Base-by-base conservation (phyloP, 192 early-diverging fungal genomes). In the Cetraspora pellucida region DNA sequence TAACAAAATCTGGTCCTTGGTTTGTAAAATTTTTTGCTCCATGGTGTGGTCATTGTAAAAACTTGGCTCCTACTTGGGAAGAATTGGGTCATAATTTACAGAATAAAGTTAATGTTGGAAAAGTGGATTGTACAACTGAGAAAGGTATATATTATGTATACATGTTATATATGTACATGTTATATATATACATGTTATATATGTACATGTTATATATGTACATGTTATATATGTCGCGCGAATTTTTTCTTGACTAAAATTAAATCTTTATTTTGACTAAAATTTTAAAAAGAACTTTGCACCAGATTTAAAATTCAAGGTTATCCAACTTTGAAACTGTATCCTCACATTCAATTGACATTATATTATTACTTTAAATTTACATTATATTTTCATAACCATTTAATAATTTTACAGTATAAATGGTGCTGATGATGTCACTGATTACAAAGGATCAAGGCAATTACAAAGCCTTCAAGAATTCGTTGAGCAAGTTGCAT, bases 21-120 rank as follows among this genome's bases (percentile, higher is more conserved):
- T 92, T 96, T 72, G 75, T 96, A 43, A 87, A 94, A 82, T 96
- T 96, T 82, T 94, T 92, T 81, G 93, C 95, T 21, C 95, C 95
- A 10, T 95, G 93, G 93, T 96, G 94, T 78, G 80, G 86, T 23
- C 95, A 96, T 81, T 98, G 96, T 86, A 87, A 95, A 83, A 82
- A 85, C 2, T 87, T 98, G 78, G 92, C 90, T 8, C 95, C 95
- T 0, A 84, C 87, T 21, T 97, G 93, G 88, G 87, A 87, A 10
- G 78, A 91, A 55, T 78, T 98, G 65, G 93, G 88, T 16, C 80
- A 80, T 14, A 77, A 77, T 17, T 64, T 93, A 59, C 85, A 88
- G 72, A 88, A 91, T 43, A 84, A 86, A 44, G 86, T 96, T 72
- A 96, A 96, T 78, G 82, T 97, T 28, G 96, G 89, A 44, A 85